Base-by-base conservation (phyloP, 192 early-diverging fungal species). In the Backusella luteola region DNA sequence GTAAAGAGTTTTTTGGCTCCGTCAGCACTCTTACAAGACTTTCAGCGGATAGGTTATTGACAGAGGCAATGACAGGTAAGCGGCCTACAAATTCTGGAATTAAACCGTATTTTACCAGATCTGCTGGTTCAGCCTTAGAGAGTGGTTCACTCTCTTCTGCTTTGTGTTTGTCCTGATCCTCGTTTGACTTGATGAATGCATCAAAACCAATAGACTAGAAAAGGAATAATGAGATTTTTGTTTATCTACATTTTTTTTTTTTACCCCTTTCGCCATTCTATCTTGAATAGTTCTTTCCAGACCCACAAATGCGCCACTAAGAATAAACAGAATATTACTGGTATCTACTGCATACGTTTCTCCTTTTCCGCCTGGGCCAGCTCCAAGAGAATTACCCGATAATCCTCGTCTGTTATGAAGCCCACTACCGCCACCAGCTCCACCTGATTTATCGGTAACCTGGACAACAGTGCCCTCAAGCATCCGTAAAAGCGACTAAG, bases 81-180 rank as follows among this genome's bases (percentile, higher is more conserved):
- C 95, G 87, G 63, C 94, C 94, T 41, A 96, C 91, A 70, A 96
- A 94, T 81, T 96, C 95, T 15, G 95, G 95, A 63, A 96, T 95
- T 59, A 96, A 79, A 8, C 95, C 95, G 80, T 90, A 96, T 76
- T 92, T 91, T 71, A 95, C 90, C 76, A 96, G 76, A 77, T 96
- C 95, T 81, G 84, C 32, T 19, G 71, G 78, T 19, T 78, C 77
- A 3, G 72, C 53, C n/a, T 67, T 34, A 73, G 67, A 66, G 14
- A 78, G 21, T 23, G 73, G 73, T 23, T 63, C 21, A 1, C 2
- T 35, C 29, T 21, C 21, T 38, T 49, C 35, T 42, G 46, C 19
- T 73, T 73, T 26, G 19, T 42, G 46, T 29, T 8, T 14, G 42
- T 44, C 9, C 53, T 32, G 14, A 3, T 49, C 46, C 17, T 76